Evolutionary conservation across 176 grass and related monocot species (phyloP).

Genomic region (Carex littledalei): DNA sequence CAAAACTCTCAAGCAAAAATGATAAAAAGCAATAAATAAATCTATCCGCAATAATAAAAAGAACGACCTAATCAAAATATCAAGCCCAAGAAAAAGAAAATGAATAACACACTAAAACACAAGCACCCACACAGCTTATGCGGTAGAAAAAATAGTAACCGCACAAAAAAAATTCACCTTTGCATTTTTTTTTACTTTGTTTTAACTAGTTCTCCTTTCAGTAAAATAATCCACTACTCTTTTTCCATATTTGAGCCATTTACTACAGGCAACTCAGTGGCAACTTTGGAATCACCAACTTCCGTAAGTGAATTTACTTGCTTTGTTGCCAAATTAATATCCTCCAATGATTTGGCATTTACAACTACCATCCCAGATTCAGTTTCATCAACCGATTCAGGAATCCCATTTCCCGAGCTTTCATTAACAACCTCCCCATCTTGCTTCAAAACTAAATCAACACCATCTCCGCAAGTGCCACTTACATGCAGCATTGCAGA

Average conservation of each 20-base stretch:
- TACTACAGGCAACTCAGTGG: neutral
- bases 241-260: slow-evolving; percentile 17
- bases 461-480: slow-evolving; percentile 5
- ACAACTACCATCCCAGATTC: neutral
- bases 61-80: slow-evolving; percentile 15
- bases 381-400: neutral
- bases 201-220: slow-evolving; percentile 4
- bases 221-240: neutral
- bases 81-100: slow-evolving; percentile 19
- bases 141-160: slow-evolving; percentile 25
- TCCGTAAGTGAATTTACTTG: neutral
- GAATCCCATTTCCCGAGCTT: neutral
- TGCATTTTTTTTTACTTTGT: neutral
- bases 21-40: slow-evolving; percentile 11
- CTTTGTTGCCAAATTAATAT: neutral
- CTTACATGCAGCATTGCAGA: slow-evolving; percentile 36
- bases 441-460: slow-evolving; percentile 25
- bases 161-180: slow-evolving; percentile 22
- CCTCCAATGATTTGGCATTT: slow-evolving; percentile 2
- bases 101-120: slow-evolving; percentile 37
- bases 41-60: slow-evolving; percentile 11
- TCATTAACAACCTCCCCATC: slow-evolving; percentile 18
- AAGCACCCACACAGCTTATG: slow-evolving; percentile 35
- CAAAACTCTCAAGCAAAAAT: neutral
- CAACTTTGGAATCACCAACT: slow-evolving; percentile 1